Base-by-base conservation (phyloP, 768 basidiomycete species). In the Lactarius psammicola region DNA sequence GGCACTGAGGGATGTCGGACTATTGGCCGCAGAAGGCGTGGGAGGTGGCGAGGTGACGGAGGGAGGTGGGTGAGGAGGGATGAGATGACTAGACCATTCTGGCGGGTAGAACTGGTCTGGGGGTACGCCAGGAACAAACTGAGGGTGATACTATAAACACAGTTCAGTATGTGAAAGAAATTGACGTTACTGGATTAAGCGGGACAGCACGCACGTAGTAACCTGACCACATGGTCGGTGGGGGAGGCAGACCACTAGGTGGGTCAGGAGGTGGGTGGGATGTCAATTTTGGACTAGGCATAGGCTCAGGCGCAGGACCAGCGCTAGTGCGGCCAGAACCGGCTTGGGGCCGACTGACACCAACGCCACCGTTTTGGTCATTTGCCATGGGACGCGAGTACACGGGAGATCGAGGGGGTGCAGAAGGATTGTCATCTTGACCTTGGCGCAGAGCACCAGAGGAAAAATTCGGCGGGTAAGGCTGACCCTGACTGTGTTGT, bases 211-310 rank as follows among this genome's bases (percentile, higher is more conserved):
- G 72, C 74, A 89, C 88, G 74, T 87, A 88, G 77, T 87, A 89
- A 38, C 73, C 67, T 0, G 68, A 63, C 84, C 81, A 84, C 57
- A 74, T 75, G 46, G 71, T 38, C 9, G 79, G 70, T 53, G 77
- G 76, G 54, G 82, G 77, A 31, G 84, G 82, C 76, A 87, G 80
- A 26, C 78, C 81, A 15, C 82, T 72, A 31, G 83, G 81, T 66
- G 83, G 86, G 17, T 77, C 80, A 65, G 80, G 80, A 67, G 84
- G 84, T 34, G 85, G 82, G 71, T 83, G 85, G 34, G 85, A 81
- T 30, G 80, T 83, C 74, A 90, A 77, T 68, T 89, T 83, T 34
- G 90, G 90, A 74, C 88, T 90, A 44, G 85, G 77, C 75, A 88
- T 73, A 20, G 79, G 82, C 6, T 84, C 71, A 44, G 86, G 79